These are phyloP conservation scores for Cinnamomum chago DNA, from an alignment of 164 flowering plant species.

Conservation along the genomic window DNA sequence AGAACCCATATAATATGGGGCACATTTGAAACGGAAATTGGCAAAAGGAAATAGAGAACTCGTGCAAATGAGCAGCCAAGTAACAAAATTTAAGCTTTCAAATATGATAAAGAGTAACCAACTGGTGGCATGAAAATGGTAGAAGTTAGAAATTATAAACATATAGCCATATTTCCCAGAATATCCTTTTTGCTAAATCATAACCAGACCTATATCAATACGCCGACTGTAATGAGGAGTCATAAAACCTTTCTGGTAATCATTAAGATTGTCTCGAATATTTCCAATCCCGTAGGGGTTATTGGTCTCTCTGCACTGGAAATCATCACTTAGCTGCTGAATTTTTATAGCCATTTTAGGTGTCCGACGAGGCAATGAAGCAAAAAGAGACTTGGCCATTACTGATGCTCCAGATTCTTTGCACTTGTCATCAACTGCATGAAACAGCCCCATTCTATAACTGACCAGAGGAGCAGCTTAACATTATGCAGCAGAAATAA, in stretches of 20 bases:
- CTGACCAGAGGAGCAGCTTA: constrained; percentile 18
- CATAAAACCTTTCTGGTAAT: constrained; percentile 37
- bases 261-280: constrained; percentile 40
- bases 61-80: neutral
- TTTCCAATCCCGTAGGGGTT: constrained; percentile 36
- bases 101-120: neutral
- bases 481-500: constrained; percentile 16
- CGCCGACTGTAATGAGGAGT: constrained; percentile 24
- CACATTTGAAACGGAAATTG: neutral
- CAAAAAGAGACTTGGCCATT: constrained; percentile 90
- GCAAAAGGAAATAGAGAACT: neutral
- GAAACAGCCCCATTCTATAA: constrained; percentile 70
- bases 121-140: neutral
- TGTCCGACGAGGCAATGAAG: constrained; percentile 50
- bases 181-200: neutral
- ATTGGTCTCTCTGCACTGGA: constrained; percentile 32
- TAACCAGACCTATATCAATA: constrained; percentile 60
- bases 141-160: neutral
- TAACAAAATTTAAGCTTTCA: neutral
- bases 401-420: constrained; percentile 70
- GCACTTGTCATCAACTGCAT: constrained; percentile 73
- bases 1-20: constrained; percentile 3
- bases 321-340: constrained; percentile 42
- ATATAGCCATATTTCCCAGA: no score
- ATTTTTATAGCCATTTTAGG: constrained; percentile 37